Base-by-base conservation (phyloP, 805 yeast species). In the Ogataea saltuana region DNA sequence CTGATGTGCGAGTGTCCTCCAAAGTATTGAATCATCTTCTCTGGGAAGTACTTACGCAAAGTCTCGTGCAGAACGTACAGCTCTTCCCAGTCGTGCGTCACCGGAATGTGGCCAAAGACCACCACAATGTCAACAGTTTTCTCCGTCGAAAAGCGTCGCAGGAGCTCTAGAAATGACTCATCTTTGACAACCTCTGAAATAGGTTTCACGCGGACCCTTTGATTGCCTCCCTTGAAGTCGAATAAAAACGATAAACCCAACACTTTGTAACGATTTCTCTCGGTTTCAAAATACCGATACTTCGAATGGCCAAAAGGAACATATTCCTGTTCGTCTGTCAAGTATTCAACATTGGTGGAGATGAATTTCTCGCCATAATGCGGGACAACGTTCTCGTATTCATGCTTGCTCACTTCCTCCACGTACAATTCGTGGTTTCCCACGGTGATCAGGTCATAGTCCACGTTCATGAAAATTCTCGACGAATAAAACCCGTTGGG, bases 1-100 rank as follows among this genome's bases (percentile, higher is more conserved):
- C 98, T 71, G 12, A 91, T 80, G 60, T 91, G 98, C 21, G 95
- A 81, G 64, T 91, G 98, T 1, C 97, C 98, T 1, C 97, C 98
- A 64, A 91, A 83, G 54, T 85, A 87, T 60, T 88, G 96, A 41
- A 91, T 85, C 0, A 80, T 69, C 0, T 75, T 72, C 22, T 71
- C 60, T 5, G 95, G 91, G 54, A 77, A 85, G 20, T 64, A 67
- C 19, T 59, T 46, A 46, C 97, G 75, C 20, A 91, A 63, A 5
- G 61, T 63, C 0, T 56, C 33, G 50, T 81, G 81, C 30, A 83
- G 60, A 3, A 63, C 45, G 45, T 64, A 64, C 48, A 78, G 58
- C 57, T 84, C 89, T 3, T 58, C 52, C 82, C 83, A 81, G 25
- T 64, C 63, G 42, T 77, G 80, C 21, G 46, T 68, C 51, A 81